phyloP scores from a whole-genome alignment of 2,329 filamentous ascomycete genomes.

The Coleophoma crateriformis region DNA sequence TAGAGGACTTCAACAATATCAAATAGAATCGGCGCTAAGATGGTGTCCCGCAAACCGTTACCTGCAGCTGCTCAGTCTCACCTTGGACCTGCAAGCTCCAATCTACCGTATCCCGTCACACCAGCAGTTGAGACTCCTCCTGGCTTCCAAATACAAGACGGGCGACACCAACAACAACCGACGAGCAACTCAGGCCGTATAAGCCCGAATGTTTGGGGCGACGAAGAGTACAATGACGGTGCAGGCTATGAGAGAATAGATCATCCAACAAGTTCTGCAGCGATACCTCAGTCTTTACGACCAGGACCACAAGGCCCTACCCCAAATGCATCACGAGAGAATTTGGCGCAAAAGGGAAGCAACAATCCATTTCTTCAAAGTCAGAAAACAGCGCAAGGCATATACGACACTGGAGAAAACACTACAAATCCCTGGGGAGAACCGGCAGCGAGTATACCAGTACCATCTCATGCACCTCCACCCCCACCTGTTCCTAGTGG shows the following conservation, averaged over 20 bases:
- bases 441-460: slow-evolving; percentile 7
- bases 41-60: slow-evolving; percentile 25
- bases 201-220: slow-evolving; percentile 17
- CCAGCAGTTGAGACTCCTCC: slow-evolving; percentile 9
- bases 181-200: slow-evolving; percentile 11
- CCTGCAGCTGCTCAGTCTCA: slow-evolving; percentile 6
- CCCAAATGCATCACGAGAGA: slow-evolving; percentile 17
- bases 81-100: slow-evolving; percentile 6
- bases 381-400: slow-evolving; percentile 10
- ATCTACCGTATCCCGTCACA: slow-evolving; percentile 20
- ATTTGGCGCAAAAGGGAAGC: slow-evolving; percentile 8
- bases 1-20: no score
- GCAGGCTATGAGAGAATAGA: neutral
- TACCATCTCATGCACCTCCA: slow-evolving; percentile 8
- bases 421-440: slow-evolving; percentile 22
- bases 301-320: slow-evolving; percentile 16
- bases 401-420: slow-evolving; percentile 14
- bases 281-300: slow-evolving; percentile 21
- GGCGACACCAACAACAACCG: slow-evolving; percentile 8
- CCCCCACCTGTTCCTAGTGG: slow-evolving; percentile 12
- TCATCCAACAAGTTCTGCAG: neutral
- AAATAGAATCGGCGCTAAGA: neutral
- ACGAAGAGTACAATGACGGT: slow-evolving; percentile 7
- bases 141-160: slow-evolving; percentile 11
- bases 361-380: slow-evolving; percentile 25